Evolutionary conservation across 768 basidiomycete species (phyloP).

Genomic region (Tulasnella sp.): DNA sequence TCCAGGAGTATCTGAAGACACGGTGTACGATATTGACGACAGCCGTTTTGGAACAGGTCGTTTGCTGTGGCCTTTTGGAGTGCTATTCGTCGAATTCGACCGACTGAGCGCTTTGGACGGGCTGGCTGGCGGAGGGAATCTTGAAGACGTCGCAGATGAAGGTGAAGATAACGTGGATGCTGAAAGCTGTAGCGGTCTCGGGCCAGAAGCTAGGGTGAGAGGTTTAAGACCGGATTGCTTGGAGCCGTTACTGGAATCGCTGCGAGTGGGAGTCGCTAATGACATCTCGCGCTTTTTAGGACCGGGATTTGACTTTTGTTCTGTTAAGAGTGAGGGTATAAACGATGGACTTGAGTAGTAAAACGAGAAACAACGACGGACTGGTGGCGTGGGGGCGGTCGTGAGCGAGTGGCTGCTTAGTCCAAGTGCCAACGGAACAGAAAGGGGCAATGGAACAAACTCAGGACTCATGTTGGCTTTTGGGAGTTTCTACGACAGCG

Average conservation of each 20-base stretch:
- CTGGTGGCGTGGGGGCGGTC: not conserved
- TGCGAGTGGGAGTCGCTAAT: not conserved
- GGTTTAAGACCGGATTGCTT: constrained; percentile 4
- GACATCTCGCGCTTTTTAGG: not conserved
- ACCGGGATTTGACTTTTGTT: not conserved
- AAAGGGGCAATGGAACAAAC: not conserved
- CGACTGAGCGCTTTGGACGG: not conserved
- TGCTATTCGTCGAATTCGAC: constrained; percentile 2
- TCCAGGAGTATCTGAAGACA: constrained; percentile 20
- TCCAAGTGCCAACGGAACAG: not conserved
- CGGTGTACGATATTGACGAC: constrained; percentile 26
- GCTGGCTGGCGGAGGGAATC: not conserved
- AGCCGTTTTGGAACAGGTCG: constrained; percentile 14
- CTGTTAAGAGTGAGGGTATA: not conserved
- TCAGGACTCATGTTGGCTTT: constrained; percentile 17
- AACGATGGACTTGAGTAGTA: not conserved
- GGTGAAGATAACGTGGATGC: not conserved
- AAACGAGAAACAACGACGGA: not conserved
- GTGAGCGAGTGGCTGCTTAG: not conserved
- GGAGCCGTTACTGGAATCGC: not conserved
- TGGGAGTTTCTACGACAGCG: too few relatives aligned
- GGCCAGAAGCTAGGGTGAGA: not conserved
- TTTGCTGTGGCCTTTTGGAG: not conserved
- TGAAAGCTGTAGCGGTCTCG: constrained; percentile 5
- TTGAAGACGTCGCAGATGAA: not conserved